Conservation (phyloP, 345 rosid genomes). For the Eucalyptus pauciflora region DNA sequence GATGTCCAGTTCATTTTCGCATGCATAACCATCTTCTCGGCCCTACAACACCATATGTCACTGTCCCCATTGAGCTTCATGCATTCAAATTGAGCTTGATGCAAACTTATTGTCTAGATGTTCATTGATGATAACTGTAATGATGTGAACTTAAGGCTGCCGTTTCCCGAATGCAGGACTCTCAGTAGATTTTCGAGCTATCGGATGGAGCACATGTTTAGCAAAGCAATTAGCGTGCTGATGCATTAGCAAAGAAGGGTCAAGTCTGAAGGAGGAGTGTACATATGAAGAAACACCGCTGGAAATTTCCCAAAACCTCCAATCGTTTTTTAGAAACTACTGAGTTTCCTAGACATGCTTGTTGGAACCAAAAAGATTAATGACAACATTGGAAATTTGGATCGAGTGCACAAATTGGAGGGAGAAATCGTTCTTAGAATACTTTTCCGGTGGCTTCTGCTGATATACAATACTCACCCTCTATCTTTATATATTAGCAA, state of each 20-base stretch:
- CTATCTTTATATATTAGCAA: background rate
- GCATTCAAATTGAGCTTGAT: background rate
- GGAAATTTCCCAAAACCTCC: background rate
- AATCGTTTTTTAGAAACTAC: background rate
- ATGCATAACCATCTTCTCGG: too few relatives aligned
- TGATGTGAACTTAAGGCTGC: accelerated
- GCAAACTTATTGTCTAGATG: background rate
- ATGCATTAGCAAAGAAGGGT: too few relatives aligned
- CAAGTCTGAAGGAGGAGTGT: too few relatives aligned
- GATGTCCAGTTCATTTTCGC: accelerated
- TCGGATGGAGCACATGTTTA: background rate
- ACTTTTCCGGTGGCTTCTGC: accelerated
- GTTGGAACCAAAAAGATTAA: background rate
- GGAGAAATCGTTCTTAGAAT: background rate
- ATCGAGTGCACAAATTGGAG: background rate
- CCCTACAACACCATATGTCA: background rate
- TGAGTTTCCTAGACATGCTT: background rate
- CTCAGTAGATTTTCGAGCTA: background rate
- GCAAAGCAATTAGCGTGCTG: background rate
- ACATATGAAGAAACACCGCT: background rate
- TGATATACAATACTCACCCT: too few relatives aligned
- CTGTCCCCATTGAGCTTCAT: background rate
- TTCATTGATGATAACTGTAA: too few relatives aligned
- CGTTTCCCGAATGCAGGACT: background rate
- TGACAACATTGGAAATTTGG: background rate